Evolutionary conservation across 1,139 yeast species (phyloP).

Genomic region (Hyphopichia pseudoburtonii): DNA sequence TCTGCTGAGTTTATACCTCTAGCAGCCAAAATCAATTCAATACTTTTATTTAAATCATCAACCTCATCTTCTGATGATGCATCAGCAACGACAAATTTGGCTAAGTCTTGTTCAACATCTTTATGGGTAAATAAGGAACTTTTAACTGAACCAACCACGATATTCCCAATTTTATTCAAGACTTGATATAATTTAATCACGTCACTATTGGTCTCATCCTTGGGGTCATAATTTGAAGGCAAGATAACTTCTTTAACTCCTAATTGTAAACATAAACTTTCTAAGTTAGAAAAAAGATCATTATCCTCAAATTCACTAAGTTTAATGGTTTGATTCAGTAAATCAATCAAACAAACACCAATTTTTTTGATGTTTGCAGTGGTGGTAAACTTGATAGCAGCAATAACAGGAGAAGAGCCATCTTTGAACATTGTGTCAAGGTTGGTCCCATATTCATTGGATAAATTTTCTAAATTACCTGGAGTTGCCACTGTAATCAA

Average conservation of each 20-base stretch:
- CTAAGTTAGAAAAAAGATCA: conserved; percentile 82
- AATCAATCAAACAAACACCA: conserved; percentile 82
- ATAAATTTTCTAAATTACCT: conserved; percentile 67
- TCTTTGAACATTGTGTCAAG: conserved; percentile 69
- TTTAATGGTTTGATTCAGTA: conserved; percentile 64
- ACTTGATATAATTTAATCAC: conserved; percentile 57
- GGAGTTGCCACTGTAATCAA: conserved; percentile 74
- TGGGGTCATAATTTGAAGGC: conserved; percentile 43
- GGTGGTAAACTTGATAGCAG: conserved; percentile 63
- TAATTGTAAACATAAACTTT: conserved; percentile 78
- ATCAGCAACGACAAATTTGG: conserved; percentile 54
- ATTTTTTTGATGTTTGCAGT: conserved; percentile 49
- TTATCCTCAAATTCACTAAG: conserved; percentile 82
- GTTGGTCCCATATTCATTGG: conserved; percentile 45
- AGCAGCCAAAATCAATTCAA: conserved; percentile 59
- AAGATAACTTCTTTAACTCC: conserved; percentile 85
- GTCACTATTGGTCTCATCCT: conserved; percentile 34
- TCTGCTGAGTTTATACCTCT: conserved; percentile 49
- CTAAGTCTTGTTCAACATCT: conserved; percentile 74
- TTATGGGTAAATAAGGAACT: conserved; percentile 55
- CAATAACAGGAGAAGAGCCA: conserved; percentile 69
- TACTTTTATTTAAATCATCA: conserved; percentile 25
- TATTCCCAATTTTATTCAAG: conserved; percentile 68
- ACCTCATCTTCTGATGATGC: conserved; percentile 16
- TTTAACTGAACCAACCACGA: conserved; percentile 64